Evolutionary conservation across 2,329 filamentous ascomycete species (phyloP), one percentile per base, ranked within the genome.

Genomic region (Raffaelea ambrosiae): DNA sequence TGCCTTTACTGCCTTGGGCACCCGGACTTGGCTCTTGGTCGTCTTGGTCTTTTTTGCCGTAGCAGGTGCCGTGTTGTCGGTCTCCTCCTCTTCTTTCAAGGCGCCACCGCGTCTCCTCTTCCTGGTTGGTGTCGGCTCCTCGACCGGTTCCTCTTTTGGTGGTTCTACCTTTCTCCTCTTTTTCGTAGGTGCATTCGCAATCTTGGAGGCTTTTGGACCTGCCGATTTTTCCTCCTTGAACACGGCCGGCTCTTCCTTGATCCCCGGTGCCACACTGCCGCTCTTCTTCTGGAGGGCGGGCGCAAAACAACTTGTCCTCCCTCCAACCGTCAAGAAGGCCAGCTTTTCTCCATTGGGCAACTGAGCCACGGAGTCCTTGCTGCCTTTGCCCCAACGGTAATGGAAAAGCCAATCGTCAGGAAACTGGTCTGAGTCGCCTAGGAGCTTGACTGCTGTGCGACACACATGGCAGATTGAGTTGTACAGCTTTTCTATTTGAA

Each of bases 321-420:
- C 90, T 0, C 91, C 91, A 0, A 97, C 91, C 0, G 85, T 96
- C 43, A 97, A 66, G 59, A 91, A 93, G 0, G 82, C 81, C 41
- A 97, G 83, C 64, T 85, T 89, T 53, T 89, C 84, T 0, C 93
- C 93, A 54, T 81, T 94, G 0, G 91, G 91, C 23, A 97, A 66
- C 43, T 74, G 76, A 4, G 76, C 78, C 1, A 74, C 66, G 1
- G 79, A 73, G 26, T 76, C 77, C 60, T 91, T 89, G 60, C 88
- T 88, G 19, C 87, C 87, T 60, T 96, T 95, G 13, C 83, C 80
- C 93, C 93, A 97, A 22, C 89, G 79, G 61, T 94, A 75, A 53
- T 86, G 84, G 71, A 95, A 94, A 11, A 95, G 70, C 88, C 93
- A 98, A 52, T 90, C 75, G 5, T 85, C 73, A 0, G 93, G 93